These are phyloP conservation scores for Neurospora africana DNA, from an alignment of 495 filamentous ascomycete species.

Conservation along the genomic window DNA sequence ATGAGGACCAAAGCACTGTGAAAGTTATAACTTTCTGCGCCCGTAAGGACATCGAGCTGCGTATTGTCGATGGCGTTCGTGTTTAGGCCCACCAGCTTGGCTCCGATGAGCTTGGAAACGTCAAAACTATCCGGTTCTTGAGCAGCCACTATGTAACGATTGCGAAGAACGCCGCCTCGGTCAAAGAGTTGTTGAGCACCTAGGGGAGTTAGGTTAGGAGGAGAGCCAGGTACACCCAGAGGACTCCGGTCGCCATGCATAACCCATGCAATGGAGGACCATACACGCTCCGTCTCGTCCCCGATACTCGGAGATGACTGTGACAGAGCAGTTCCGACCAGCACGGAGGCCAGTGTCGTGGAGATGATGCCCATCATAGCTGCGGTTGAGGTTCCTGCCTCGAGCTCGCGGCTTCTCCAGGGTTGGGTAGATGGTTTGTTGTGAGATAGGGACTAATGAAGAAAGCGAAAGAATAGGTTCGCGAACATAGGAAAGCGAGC, in stretches of 20 bases:
- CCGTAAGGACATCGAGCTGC: constrained; percentile 26
- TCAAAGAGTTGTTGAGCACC: constrained; percentile 31
- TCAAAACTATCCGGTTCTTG: constrained; percentile 6
- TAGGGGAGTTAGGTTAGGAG: constrained; percentile 25
- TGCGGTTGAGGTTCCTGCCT: background rate
- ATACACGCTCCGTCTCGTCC: constrained; percentile 24
- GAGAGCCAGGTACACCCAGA: background rate
- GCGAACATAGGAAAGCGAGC: background rate
- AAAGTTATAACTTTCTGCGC: constrained; percentile 21
- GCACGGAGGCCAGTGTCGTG: constrained; percentile 1
- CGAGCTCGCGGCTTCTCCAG: background rate
- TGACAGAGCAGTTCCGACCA: constrained; percentile 12
- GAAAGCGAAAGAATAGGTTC: background rate
- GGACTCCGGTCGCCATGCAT: constrained; percentile 34
- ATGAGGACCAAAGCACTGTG: constrained; percentile 29
- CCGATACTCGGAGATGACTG: background rate
- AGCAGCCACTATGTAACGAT: constrained; percentile 19
- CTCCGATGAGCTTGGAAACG: constrained; percentile 6
- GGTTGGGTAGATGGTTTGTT: background rate
- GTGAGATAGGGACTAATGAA: background rate
- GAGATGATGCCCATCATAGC: constrained; percentile 13
- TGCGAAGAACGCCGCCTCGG: constrained; percentile 25
- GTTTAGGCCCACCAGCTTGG: constrained; percentile 24
- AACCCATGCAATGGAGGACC: constrained; percentile 33
- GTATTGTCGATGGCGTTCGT: constrained; percentile 26